Base-by-base conservation (phyloP, 176 grass and related monocot genomes). In the Microstegium vimineum region DNA sequence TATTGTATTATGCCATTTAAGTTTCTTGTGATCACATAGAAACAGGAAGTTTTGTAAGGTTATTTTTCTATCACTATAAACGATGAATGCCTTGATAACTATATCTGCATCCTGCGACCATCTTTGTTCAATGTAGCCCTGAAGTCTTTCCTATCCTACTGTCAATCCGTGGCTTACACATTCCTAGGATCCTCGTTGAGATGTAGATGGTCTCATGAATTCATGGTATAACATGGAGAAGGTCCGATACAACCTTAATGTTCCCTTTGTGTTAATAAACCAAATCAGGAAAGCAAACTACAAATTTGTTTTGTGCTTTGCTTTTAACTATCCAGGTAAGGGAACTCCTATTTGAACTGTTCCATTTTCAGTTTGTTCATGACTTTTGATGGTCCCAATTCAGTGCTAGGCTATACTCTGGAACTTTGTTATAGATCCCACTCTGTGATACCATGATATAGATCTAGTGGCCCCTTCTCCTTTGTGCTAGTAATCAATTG, bases 181-280 rank as follows among this genome's bases (percentile, higher is more conserved):
- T 66, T 57, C 13, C 23, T 52, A 77, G 18, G 42, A 33, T 83
- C 10, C 30, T 87, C 5, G 65, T 42, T 56, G 23, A 34, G 28
- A 41, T 68, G n/a, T 6, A 8, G 6, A 5, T 15, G 28, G 27
- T 72, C n/a, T 38, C 31, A 2, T 71, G 54, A 28, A 72, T 23
- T 38, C n/a, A 4, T 70, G 52, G 22, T 77, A 34, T 82, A 31
- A 62, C 40, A 16, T 62, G 51, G 30, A 76, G 51, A 16, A 61
- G 23, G 32, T 76, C 23, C 3, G 26, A 60, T 77, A 38, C 63
- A 78, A 27, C 26, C 35, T 82, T 76, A 82, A 79, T 79, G 27
- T 45, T 35, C 26, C 62, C 8, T 83, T 84, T 28, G 20, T 43
- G 75, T 66, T 16, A 67, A 62, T 73, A 73, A 88, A 79, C 18